Base-by-base conservation (phyloP, 371 early-diverging fungal genomes). In the Mortierella sp. region DNA sequence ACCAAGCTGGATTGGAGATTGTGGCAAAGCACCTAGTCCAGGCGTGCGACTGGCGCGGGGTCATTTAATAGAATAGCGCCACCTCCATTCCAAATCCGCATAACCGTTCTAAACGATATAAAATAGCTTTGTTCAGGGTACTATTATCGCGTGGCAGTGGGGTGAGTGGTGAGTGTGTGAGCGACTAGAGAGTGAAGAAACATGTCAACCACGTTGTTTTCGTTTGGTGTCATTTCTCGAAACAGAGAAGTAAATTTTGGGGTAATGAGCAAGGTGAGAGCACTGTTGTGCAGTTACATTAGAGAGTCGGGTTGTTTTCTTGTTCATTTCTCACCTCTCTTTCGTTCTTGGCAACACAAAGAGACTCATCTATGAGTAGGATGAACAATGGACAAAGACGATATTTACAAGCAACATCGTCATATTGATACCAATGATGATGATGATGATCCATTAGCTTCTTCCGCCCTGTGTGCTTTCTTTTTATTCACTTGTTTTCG, bases 1-100 rank as follows among this genome's bases (percentile, higher is more conserved):
- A 97, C 80, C 88, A 87, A 71, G 90, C 83, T 0, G 97, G 96
- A 21, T 84, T 97, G 72, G 95, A 96, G 80, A 88, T 88, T 8
- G 90, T 97, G 74, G 96, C 92, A 38, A 80, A 88, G 60, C 88
- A 93, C 79, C 84, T 96, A 28, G 88, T 94, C 11, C 90, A 93
- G 47, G 90, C 92, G 2, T 95, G 93, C 78, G 91, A 93, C 79
- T 94, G 94, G 92, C 82, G 80, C 31, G 80, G 82, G 16, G 81
- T 88, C n/a, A 34, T 80, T 19, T 80, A 28, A 31, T 1, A 1
- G 42, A 38, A 5, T 38, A 38, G 42, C 42, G 5, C 5, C 42
- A 38, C 42, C 5, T n/a, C 5, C 42, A 38, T 38, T 38, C n/a
- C n/a, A n/a, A n/a, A n/a, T 38, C 42, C 42, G 42, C 42, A 3